Evolutionary conservation across 1,284 basidiomycete genomes (phyloP), one percentile per base, ranked within the genome.

Genomic region (Coriolopsis trogii): DNA sequence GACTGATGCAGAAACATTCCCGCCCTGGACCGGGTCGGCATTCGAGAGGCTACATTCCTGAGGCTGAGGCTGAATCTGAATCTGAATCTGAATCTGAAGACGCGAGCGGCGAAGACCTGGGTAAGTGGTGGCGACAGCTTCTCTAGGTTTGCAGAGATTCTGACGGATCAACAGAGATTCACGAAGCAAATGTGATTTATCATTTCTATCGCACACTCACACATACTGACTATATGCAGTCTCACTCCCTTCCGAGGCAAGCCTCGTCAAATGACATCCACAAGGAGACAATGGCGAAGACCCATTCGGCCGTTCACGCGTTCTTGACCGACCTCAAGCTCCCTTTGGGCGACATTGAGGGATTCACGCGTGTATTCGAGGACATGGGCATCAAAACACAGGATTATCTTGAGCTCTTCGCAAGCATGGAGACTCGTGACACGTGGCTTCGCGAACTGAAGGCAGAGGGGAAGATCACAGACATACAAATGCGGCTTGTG

Each of bases 361-460:
- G 31, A 24, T 41, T 53, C 36, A 42, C 31, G 7, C 20, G 6
- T 6, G 30, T 53, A 16, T 23, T 53, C 3, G 38, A 31, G 3
- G n/a, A 24, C 18, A 31, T 41, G 25, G 51, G 51, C 1, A 41
- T 53, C n/a, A 6, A 24, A 21, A 33, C 25, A 12, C 18, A n/a
- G 13, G 33, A 31, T 1, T 49, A 42, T 20, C 23, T 49, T n/a
- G 47, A 43, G 13, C 31, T 46, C 3, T 34, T 49, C 18, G 46
- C 47, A 15, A 38, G 9, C 7, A 46, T 53, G 41, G 24, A 13
- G 4, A 41, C 42, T 16, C 43, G 52, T n/a, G 39, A 54, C 29
- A 39, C 13, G 6, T 54, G 49, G 48, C 40, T 55, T 4, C n/a
- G 13, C 3, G 53, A 47, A n/a, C 23, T 51, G 36, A 21, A 25